Evolutionary conservation across 106 monocot species (phyloP).

Genomic region (Apostasia ramifera): DNA sequence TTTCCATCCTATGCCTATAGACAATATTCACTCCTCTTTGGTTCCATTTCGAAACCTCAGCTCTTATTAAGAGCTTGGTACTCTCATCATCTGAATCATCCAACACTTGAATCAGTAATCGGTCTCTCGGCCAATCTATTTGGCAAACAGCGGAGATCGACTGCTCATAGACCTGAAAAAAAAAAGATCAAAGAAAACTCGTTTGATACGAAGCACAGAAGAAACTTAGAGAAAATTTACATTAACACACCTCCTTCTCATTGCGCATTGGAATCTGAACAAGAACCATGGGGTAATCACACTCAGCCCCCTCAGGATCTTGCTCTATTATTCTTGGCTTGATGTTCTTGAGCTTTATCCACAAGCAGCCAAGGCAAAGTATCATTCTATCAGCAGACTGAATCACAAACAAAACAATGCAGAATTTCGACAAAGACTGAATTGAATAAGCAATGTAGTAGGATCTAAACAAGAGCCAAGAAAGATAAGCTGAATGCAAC

Average conservation of each 20-base stretch:
- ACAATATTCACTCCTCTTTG: slow-evolving; percentile 50
- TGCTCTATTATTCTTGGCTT: slow-evolving; percentile 31
- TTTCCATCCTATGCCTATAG: slow-evolving; percentile 48
- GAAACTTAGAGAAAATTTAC: background rate
- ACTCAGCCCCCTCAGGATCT: slow-evolving; percentile 31
- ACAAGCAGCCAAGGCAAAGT: slow-evolving; percentile 69
- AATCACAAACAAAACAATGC: slow-evolving; percentile 65
- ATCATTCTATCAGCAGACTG: slow-evolving; percentile 65
- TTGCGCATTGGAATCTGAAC: slow-evolving; percentile 91
- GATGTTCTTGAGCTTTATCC: slow-evolving; percentile 46
- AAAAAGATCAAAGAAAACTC: background rate
- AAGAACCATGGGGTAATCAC: slow-evolving; percentile 64
- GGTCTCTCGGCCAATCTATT: slow-evolving; percentile 66
- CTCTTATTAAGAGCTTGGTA: slow-evolving; percentile 54
- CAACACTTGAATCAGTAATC: slow-evolving; percentile 61
- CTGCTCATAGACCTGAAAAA: slow-evolving; percentile 73
- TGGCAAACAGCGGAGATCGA: slow-evolving; percentile 76
- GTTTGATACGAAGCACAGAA: background rate
- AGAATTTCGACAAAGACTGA: slow-evolving; percentile 62
- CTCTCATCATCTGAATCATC: slow-evolving; percentile 69
- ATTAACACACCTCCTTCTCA: slow-evolving; percentile 54
- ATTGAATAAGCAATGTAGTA: slow-evolving; percentile 60
- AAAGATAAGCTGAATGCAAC: slow-evolving; percentile 32
- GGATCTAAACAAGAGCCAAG: slow-evolving; percentile 52
- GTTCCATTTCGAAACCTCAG: slow-evolving; percentile 73